Evolutionary conservation across 2,329 filamentous ascomycete species (phyloP).

Genomic region (Ophiobolus disseminans): DNA sequence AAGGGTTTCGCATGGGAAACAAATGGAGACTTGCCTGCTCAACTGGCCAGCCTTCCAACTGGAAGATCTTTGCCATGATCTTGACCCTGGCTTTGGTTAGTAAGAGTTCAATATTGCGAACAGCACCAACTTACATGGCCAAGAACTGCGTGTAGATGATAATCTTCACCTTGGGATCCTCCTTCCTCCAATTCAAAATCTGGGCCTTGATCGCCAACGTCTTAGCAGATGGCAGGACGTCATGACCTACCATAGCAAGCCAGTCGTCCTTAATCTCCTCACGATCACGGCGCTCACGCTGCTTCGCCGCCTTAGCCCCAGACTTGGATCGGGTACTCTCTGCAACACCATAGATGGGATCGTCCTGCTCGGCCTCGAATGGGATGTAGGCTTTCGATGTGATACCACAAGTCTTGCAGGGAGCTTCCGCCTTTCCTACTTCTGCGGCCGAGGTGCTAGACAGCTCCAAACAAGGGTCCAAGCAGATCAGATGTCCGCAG

Average conservation of each 20-base stretch:
- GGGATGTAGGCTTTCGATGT: conserved; percentile 26
- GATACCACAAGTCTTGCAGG: conserved; percentile 47
- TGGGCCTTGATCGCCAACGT: conserved; percentile 56
- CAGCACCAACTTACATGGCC: conserved; percentile 47
- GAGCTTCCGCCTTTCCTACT: not conserved
- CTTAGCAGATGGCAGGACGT: conserved; percentile 54
- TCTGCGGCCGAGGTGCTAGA: conserved; percentile 39
- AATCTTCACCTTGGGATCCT: conserved; percentile 61
- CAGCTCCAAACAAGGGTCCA: conserved; percentile 52
- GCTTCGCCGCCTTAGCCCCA: conserved; percentile 22
- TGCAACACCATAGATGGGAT: conserved; percentile 4
- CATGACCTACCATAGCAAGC: conserved; percentile 45
- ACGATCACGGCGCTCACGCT: conserved; percentile 13
- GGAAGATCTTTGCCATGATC: conserved; percentile 60
- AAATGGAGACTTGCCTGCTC: conserved; percentile 42
- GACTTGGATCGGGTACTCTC: conserved; percentile 23
- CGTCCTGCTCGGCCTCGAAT: conserved; percentile 31
- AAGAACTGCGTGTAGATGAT: conserved; percentile 68
- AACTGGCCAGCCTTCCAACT: conserved; percentile 57
- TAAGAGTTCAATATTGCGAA: fast-evolving
- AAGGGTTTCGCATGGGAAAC: not conserved
- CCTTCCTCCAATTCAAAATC: conserved; percentile 53
- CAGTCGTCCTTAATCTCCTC: conserved; percentile 49
- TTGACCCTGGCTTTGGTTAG: conserved; percentile 45
- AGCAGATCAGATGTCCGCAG: conserved; percentile 65